Base-by-base conservation (phyloP, 768 basidiomycete genomes). In the Mycena belliarum region DNA sequence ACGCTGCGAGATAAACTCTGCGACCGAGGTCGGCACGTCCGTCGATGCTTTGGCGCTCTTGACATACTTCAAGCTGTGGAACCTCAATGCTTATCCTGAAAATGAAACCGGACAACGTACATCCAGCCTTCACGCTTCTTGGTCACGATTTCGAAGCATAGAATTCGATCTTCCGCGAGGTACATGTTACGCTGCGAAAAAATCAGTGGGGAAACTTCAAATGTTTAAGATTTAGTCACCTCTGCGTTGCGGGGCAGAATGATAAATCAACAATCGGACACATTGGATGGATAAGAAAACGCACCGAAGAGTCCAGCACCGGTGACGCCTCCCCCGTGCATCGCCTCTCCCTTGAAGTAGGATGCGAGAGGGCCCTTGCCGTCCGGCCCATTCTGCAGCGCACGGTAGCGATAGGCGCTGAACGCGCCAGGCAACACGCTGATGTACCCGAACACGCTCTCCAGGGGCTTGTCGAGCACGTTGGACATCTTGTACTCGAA, bases 401-500 rank as follows among this genome's bases (percentile, higher is more conserved):
- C 94, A 63, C 83, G 87, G 79, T 95, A 97, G 56, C 93, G 82
- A 71, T 95, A 93, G 15, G 93, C 93, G 52, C 89, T 91, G 77
- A 95, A 95, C 14, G 94, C 94, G 66, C 93, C 93, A 12, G 94
- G 94, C 49, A 97, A 78, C 45, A 95, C 90, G 63, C 86, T 88
- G 65, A 92, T 92, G 71, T 92, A 92, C 24, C 90, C 90, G 63
- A 91, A 92, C 64, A 92, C 87, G 68, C 89, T 91, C 87, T 98
- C 95, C 49, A 95, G 82, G 1, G 95, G 95, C 71, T 98, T 98
- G 71, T 98, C 95, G 33, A 98, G 84, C 63, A 96, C 91, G 68
- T 97, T 95, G 24, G 93, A 93, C 88, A 92, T 93, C 77, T 96
- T 96, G 77, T 96, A 95, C 85, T 95, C 93, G 61, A 96, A 98